Evolutionary conservation across 148 eudicot species (phyloP), one percentile per base, ranked within the genome.

Genomic region (Nepenthes mirabilis): DNA sequence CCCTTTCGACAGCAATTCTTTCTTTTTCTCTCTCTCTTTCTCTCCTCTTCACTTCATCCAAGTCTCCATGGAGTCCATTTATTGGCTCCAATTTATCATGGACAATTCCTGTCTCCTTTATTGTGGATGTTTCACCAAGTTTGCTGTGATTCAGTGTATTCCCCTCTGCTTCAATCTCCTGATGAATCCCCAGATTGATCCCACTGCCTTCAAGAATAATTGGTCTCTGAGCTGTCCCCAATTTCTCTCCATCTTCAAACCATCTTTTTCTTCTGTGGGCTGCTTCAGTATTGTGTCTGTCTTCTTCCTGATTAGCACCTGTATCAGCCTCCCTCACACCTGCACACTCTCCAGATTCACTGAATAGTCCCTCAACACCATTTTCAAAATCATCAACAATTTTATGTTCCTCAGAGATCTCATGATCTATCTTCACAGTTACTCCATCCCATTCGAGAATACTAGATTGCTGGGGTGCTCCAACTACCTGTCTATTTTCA

Each of bases 1-100:
- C 99, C 68, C 93, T 80, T 58, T 86, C 99, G 64, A 86, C 99
- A 55, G 76, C 95, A 60, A 72, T 62, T 82, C 77, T 85, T 55
- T 88, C 88, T 37, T 76, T 87, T 49, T 82, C 83, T 65, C 78
- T 76, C 67, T 85, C 95, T 61, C 78, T 82, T 51, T 73, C 80
- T 68, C 71, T 84, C 68, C 56, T 81, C 37, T 64, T 77, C n/a
- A 67, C 75, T 63, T 79, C 89, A 50, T 71, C 70, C 60, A 56
- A 65, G 66, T 77, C 73, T 63, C 60, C 62, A 32, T 62, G 72
- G 52, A 34, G 36, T 55, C 77, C 79, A 56, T 69, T 70, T 64
- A 51, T 74, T n/a, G 52, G 55, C 49, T 62, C 73, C 53, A 72
- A 66, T 61, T 66, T 66, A 47, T 64, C 67, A 58, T 56, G 68